These are phyloP conservation scores for Plenodomus biglobosus DNA, from an alignment of 2,329 filamentous ascomycete genomes.

Conservation along the genomic window DNA sequence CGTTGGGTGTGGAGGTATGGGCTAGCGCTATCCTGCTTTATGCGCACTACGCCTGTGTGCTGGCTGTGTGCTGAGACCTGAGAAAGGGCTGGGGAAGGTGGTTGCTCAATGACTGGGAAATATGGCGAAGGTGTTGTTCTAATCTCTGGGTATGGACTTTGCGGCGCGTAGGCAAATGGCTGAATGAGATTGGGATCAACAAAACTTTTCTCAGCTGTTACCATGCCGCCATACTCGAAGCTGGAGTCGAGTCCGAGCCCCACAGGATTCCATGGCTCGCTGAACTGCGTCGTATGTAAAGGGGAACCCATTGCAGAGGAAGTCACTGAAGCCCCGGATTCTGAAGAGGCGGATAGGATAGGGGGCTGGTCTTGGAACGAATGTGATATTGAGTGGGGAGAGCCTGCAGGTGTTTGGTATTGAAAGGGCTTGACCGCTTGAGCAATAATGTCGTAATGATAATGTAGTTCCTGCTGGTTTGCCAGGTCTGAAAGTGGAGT, in stretches of 20 bases:
- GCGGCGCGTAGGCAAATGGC: constrained; percentile 48
- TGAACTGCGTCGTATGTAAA: constrained; percentile 62
- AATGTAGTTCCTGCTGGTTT: constrained; percentile 41
- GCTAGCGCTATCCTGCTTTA: constrained; percentile 62
- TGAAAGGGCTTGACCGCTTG: constrained; percentile 43
- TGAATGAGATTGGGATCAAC: constrained; percentile 63
- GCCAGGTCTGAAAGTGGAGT: constrained; percentile 35
- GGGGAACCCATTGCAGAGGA: constrained; percentile 56
- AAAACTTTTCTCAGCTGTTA: constrained; percentile 51
- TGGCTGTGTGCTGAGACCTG: constrained; percentile 53
- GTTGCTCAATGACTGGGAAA: constrained; percentile 49
- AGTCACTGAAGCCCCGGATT: constrained; percentile 54
- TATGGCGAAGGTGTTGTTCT: constrained; percentile 46
- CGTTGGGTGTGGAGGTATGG: constrained; percentile 62
- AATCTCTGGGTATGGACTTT: constrained; percentile 48
- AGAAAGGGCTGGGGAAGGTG: constrained; percentile 66
- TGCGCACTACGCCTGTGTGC: constrained; percentile 42
- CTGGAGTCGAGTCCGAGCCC: constrained; percentile 62
- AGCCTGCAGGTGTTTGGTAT: constrained; percentile 45
- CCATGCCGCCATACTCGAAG: constrained; percentile 55
- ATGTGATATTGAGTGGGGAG: constrained; percentile 49
- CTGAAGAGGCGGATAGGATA: constrained; percentile 51
- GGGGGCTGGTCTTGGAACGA: constrained; percentile 52
- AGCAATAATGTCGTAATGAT: constrained; percentile 39
- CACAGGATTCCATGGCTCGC: constrained; percentile 61